Percentiles rank a stretch among this genome's conserved stretches.
These are phyloP conservation scores for Aureobasidium leucospermi DNA, from an alignment of 2,329 filamentous ascomycete genomes.

Conservation along the genomic window DNA sequence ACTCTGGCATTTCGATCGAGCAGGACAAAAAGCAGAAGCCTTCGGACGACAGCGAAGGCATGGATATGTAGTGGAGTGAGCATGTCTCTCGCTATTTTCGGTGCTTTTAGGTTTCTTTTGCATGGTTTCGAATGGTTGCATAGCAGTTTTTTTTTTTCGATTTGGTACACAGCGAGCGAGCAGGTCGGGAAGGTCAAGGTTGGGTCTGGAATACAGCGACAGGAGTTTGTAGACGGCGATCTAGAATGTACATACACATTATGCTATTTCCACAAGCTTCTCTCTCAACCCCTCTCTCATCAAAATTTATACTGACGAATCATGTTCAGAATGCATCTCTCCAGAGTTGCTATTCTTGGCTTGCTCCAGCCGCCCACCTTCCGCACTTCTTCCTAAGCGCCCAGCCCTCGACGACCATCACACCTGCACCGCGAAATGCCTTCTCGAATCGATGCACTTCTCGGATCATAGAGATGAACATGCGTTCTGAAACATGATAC, in stretches of 20 bases:
- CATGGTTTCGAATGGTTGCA: not conserved
- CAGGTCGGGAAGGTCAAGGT: not conserved
- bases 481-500: not conserved
- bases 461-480: not conserved
- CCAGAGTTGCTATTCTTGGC: conserved; percentile 2
- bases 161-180: not conserved
- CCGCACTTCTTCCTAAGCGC: not conserved
- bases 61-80: conserved; percentile 14
- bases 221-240: not conserved
- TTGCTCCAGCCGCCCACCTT: not conserved
- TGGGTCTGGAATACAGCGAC: not conserved
- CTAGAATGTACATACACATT: not conserved
- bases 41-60: conserved; percentile 4
- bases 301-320: no score
- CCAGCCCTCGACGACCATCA: not conserved
- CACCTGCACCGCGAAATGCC: not conserved
- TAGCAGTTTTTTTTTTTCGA: not conserved
- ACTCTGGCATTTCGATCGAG: conserved; percentile 22
- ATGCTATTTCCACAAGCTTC: not conserved
- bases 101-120: not conserved
- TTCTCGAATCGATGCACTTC: not conserved
- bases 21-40: conserved; percentile 19
- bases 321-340: not conserved
- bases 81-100: not conserved
- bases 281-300: not conserved